These are phyloP conservation scores for Uromyces viciae-fabae DNA, from an alignment of 1,284 basidiomycete genomes.

Conservation along the genomic window DNA sequence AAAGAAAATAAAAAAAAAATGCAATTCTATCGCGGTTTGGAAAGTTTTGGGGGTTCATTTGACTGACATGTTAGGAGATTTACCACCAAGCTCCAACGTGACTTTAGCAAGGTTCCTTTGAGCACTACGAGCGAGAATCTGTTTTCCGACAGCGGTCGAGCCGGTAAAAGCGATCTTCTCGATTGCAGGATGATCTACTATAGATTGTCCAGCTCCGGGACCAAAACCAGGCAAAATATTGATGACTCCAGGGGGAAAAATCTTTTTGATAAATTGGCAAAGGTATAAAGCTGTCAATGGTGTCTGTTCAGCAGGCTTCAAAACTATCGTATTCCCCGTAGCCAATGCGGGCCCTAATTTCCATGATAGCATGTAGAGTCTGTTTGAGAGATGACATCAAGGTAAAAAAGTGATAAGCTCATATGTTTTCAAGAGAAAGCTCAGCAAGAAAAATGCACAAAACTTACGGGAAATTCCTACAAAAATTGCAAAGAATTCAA, in stretches of 20 bases:
- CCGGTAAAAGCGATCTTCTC: slow-evolving; percentile 63
- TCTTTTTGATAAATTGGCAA: slow-evolving; percentile 61
- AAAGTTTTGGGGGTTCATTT: no score
- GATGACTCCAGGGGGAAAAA: slow-evolving; percentile 87
- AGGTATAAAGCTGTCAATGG: slow-evolving; percentile 66
- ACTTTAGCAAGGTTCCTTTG: slow-evolving; percentile 85
- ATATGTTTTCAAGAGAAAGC: no score
- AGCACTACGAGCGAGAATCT: slow-evolving; percentile 76
- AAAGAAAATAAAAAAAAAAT: no score
- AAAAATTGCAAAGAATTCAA: not conserved
- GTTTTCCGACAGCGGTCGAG: slow-evolving; percentile 72
- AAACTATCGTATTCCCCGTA: slow-evolving; percentile 73
- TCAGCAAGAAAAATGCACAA: no score
- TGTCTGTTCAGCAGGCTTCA: slow-evolving; percentile 88
- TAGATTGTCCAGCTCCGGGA: slow-evolving; percentile 74
- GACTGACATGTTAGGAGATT: slow-evolving; percentile 69
- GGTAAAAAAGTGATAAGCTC: not conserved
- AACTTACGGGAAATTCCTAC: slow-evolving; percentile 42
- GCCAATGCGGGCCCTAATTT: slow-evolving; percentile 81
- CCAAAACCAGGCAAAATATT: slow-evolving; percentile 74
- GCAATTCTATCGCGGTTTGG: no score
- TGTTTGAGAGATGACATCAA: not conserved
- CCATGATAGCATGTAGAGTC: slow-evolving; percentile 71
- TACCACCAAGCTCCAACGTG: slow-evolving; percentile 88
- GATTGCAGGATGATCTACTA: slow-evolving; percentile 64